These are phyloP conservation scores for Nitzschia inconspicua DNA, from an alignment of 108 stramenopile genomes.

Conservation along the genomic window DNA sequence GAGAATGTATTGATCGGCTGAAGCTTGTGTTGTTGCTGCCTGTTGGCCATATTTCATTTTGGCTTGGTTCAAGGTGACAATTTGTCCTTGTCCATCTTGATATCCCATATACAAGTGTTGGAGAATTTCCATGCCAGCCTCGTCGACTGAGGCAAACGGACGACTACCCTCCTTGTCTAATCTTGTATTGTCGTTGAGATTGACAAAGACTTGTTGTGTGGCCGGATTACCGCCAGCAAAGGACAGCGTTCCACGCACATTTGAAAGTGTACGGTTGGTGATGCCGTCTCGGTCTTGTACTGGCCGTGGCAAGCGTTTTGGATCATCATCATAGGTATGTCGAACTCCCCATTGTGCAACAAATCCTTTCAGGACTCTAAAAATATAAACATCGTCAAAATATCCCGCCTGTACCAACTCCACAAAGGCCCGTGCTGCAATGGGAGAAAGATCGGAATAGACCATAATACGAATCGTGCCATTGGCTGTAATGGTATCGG, in stretches of 20 bases:
- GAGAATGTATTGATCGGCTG: too few species aligned
- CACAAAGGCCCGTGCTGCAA: too few species aligned
- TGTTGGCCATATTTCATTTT: too few species aligned
- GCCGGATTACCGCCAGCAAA: not conserved
- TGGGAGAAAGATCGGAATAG: too few species aligned
- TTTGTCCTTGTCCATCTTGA: not conserved
- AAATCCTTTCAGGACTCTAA: slow-evolving; percentile 1
- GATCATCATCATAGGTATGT: too few species aligned
- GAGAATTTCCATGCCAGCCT: not conserved
- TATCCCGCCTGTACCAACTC: too few species aligned
- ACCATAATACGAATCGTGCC: too few species aligned
- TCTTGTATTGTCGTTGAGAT: not conserved
- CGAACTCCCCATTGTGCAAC: slow-evolving; percentile 3
- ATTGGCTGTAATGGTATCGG: too few species aligned
- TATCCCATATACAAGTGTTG: not conserved
- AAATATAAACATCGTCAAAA: not conserved
- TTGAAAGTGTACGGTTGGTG: not conserved
- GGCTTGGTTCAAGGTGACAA: too few species aligned
- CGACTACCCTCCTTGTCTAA: not conserved
- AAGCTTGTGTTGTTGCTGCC: too few species aligned
- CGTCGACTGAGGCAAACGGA: not conserved
- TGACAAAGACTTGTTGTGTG: slow-evolving; percentile 8
- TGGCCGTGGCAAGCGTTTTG: too few species aligned
- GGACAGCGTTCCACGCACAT: not conserved
- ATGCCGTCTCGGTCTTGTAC: not conserved